Evolutionary conservation across 2,329 filamentous ascomycete genomes (phyloP), one percentile per base, ranked within the genome.

Genomic region (Venturia pyrina): DNA sequence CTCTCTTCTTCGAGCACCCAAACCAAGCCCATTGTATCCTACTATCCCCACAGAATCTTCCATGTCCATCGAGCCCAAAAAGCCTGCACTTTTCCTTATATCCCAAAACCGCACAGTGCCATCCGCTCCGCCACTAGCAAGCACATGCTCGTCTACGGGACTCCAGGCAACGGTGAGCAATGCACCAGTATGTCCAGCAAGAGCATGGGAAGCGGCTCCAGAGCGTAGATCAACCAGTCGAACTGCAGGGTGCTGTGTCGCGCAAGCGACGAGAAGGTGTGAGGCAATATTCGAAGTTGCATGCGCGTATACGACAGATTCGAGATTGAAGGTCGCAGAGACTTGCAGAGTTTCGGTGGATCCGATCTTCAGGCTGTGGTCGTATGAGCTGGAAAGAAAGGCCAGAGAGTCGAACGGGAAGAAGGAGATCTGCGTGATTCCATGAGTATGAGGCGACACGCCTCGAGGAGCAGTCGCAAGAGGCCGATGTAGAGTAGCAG

Each of bases 71-170:
- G 89, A 83, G 0, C 88, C 91, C 41, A 98, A 80, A 24, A 89
- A 85, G 7, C 87, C 88, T 24, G 89, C 88, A 40, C 90, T 89
- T 41, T 90, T 87, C 3, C 93, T 84, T 34, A 97, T 85, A 74
- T 98, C 93, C 88, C 93, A 98, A 44, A 97, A 80, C 28, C 92
- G 85, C 2, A 93, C 86, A 11, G 86, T 88, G 24, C 93, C 93
- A 73, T 98, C 93, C 0, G 87, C 85, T n/a, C 91, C 89, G 0
- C 90, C 91, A 63, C 90, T 93, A 11, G 89, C 90, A 2, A 98
- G 83, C 4, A 96, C 80, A 72, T 96, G 85, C 60, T 93, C 90
- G 61, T 88, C 82, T 5, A 85, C 84, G 0, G 93, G 93, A 66
- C 90, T 93, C 95, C 95, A 98, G 4, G 87, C 83, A 34, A 86